phyloP scores from a whole-genome alignment of 2,329 filamentous ascomycete genomes.

The Eutypa lata region DNA sequence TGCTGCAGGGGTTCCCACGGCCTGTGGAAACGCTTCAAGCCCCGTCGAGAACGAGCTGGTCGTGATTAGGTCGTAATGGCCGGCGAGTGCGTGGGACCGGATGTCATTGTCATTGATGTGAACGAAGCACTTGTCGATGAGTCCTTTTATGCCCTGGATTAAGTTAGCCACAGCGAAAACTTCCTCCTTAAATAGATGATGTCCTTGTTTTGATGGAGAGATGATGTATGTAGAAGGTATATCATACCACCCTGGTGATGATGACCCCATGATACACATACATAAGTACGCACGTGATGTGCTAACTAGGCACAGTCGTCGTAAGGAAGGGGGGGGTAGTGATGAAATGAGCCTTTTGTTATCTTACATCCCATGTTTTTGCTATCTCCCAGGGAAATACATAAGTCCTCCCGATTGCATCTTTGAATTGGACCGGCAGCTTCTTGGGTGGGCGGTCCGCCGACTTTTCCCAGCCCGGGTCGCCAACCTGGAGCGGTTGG shows the following conservation, averaged over 20 bases:
- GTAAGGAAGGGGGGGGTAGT: not conserved
- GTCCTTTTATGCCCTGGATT: conserved; percentile 54
- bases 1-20: not conserved
- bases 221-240: too few species aligned
- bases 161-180: too few species aligned
- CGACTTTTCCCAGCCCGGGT: conserved; percentile 23
- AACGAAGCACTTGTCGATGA: conserved; percentile 53
- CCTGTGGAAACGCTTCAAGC: conserved; percentile 31
- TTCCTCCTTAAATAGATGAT: too few species aligned
- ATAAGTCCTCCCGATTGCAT: conserved; percentile 63
- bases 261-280: too few species aligned
- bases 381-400: conserved; percentile 64
- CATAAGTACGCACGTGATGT: too few species aligned
- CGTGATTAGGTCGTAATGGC: conserved; percentile 53
- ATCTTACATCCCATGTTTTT: conserved; percentile 57
- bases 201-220: too few species aligned
- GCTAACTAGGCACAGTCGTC: not conserved
- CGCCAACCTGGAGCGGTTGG: conserved; percentile 14
- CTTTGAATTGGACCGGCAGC: conserved; percentile 62
- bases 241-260: too few species aligned
- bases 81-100: conserved; percentile 49
- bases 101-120: conserved; percentile 52
- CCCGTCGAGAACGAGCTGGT: conserved; percentile 21
- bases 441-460: conserved; percentile 22
- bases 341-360: not conserved